Conservation (phyloP, 2,329 filamentous ascomycete genomes). For the Bipolaris cookei region DNA sequence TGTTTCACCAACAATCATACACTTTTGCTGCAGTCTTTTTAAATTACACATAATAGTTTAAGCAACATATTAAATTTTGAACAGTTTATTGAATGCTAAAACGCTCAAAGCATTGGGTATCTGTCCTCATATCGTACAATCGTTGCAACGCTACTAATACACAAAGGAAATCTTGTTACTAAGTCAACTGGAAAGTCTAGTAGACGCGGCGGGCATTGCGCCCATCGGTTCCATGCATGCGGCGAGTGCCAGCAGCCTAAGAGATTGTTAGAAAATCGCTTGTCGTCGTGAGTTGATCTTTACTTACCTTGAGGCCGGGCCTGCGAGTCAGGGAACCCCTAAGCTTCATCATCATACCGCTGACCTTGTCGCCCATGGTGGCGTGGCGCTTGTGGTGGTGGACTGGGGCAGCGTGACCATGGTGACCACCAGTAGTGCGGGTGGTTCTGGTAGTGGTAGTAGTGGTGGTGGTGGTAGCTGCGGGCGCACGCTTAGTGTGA, state of each 20-base stretch:
- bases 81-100: constrained; percentile 11
- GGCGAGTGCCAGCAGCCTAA: constrained; percentile 73
- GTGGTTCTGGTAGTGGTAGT: constrained; percentile 53
- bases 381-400: constrained; percentile 72
- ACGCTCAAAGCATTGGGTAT: constrained; percentile 26
- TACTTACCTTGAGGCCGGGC: constrained; percentile 71
- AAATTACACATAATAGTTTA: not conserved
- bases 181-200: constrained; percentile 12
- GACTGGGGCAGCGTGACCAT: constrained; percentile 26
- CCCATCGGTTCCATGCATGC: constrained; percentile 77
- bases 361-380: constrained; percentile 77
- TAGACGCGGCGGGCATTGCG: constrained; percentile 55
- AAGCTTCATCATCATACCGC: constrained; percentile 75
- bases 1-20: not conserved
- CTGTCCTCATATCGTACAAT: constrained; percentile 24
- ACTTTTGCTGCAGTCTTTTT: not conserved
- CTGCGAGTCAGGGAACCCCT: constrained; percentile 71
- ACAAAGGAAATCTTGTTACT: constrained; percentile 1
- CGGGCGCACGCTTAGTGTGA: constrained; percentile 41
- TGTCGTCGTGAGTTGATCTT: not conserved
- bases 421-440: constrained; percentile 51
- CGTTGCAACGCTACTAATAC: constrained; percentile 1
- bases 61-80: not conserved
- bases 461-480: constrained; percentile 42
- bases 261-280: constrained; percentile 5